phyloP scores from a whole-genome alignment of 495 filamentous ascomycete species.

The Aspergillus homomorphus region DNA sequence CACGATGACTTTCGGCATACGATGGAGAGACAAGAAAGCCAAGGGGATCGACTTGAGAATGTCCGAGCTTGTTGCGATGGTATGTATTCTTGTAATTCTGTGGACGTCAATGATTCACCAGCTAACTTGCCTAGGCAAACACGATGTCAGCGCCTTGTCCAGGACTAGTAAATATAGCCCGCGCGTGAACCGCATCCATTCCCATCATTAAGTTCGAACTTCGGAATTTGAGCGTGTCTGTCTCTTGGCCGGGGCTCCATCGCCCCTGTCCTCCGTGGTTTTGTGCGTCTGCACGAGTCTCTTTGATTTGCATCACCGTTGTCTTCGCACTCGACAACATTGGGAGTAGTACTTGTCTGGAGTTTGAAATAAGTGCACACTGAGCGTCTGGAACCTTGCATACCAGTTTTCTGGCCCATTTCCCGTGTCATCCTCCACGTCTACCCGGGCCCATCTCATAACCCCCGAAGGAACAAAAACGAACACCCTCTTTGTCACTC shows the following conservation, averaged over 20 bases:
- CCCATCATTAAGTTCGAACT: constrained; percentile 31
- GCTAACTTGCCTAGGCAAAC: constrained; percentile 54
- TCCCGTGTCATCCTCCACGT: background rate
- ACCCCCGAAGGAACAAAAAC: background rate
- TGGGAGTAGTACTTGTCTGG: background rate
- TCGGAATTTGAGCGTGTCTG: constrained; percentile 11
- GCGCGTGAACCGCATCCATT: constrained; percentile 37
- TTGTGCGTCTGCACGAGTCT: constrained; percentile 2
- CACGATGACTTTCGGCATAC: constrained; percentile 75
- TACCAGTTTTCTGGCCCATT: constrained; percentile 6
- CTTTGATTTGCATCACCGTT: constrained; percentile 13
- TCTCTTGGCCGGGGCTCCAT: background rate
- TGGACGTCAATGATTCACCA: background rate
- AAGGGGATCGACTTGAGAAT: constrained; percentile 80
- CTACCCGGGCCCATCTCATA: too few species aligned
- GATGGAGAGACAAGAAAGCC: constrained; percentile 70
- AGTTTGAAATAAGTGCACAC: background rate
- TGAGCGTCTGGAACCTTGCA: constrained; percentile 7
- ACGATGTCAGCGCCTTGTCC: constrained; percentile 50
- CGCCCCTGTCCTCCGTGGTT: background rate
- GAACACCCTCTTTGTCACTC: constrained; percentile 1
- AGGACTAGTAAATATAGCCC: constrained; percentile 46
- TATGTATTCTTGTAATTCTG: constrained; percentile 28
- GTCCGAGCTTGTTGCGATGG: constrained; percentile 97
- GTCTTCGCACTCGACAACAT: background rate